Evolutionary conservation across 2,329 filamentous ascomycete genomes (phyloP), one percentile per base, ranked within the genome.

Genomic region (Cladophialophora immunda): DNA sequence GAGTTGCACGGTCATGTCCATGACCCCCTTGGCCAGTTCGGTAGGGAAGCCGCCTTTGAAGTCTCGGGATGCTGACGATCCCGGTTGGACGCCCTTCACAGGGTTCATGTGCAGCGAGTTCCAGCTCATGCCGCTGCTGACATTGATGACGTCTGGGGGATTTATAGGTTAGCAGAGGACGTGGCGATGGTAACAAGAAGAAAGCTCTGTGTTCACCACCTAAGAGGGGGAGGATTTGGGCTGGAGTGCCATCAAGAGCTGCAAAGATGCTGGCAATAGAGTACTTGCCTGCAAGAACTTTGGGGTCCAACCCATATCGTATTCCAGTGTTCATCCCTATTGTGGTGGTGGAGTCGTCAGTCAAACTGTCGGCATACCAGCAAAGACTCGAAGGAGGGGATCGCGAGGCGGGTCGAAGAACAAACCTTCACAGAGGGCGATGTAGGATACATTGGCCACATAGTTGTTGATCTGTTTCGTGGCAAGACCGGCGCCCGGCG

Each of bases 241-340:
- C n/a, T n/a, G n/a, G n/a, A n/a, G n/a, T n/a, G n/a, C n/a, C n/a
- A n/a, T n/a, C n/a, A n/a, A n/a, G n/a, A n/a, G n/a, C n/a, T n/a
- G n/a, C n/a, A n/a, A n/a, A n/a, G n/a, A n/a, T n/a, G n/a, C n/a
- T n/a, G n/a, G n/a, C n/a, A n/a, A n/a, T n/a, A n/a, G n/a, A n/a
- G n/a, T 25, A 30, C 64, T 61, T 22, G 62, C 73, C 70, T 15
- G 72, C 68, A 4, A 75, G 68, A 15, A 73, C 56, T 38, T 73
- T 73, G n/a, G 70, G 69, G 50, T 75, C 72, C 4, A 75, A 64
- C 0, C 72, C 72, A 57, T 71, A 72, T 41, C 71, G 70, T 4
- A 69, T 63, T n/a, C 73, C 73, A 19, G 73, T 74, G 58, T 74
- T 74, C 87, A 89, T 89, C 4, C 64, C 64, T n/a, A n/a, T n/a